Base-by-base conservation (phyloP, 805 yeast species). In the Zygosaccharomyces siamensis region DNA sequence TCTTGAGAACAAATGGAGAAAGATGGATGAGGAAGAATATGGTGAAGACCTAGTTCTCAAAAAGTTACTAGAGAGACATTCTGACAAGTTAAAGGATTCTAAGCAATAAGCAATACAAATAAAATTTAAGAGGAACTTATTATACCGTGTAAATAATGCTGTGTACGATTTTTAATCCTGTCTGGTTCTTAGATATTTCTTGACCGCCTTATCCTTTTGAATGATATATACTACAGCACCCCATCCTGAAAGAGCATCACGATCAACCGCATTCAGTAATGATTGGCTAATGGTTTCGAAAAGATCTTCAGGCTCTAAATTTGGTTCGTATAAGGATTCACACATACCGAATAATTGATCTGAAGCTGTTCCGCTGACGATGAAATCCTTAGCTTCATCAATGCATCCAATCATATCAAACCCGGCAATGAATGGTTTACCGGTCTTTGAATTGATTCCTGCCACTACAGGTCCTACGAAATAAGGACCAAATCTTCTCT, bases 271-370 rank as follows among this genome's bases (percentile, higher is more conserved):
- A 66, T 86, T 89, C 73, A 93, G 74, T 51, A 93, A 73, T 1
- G 97, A 92, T 71, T 93, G 99, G 58, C 95, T 83, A 57, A 89
- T 86, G 36, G 98, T 92, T 70, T 93, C 98, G 64, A 93, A 93
- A 58, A 93, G 74, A 68, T 93, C 97, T 58, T 93, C 98, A 5
- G 98, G 89, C 67, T 81, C 97, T 59, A 95, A 75, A 62, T 86
- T 74, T 37, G 98, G 97, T 71, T 93, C 98, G 70, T 89, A 95
- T 50, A 93, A 75, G 10, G 95, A 79, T 72, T 93, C 99, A 72
- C 99, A 95, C 97, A 93, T 92, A 69, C 99, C 99, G 65, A 84
- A 93, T 49, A 93, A 75, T 73, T 93, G 99, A 64, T 92, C 96
- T n/a, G 89, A 71, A 5, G 97, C 97, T 1, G 99, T 93, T 50